A percentile compares a stretch with the other conserved stretches of the same genome.
Conservation (phyloP, 495 filamentous ascomycete genomes). For the Talaromyces proteolyticus region DNA sequence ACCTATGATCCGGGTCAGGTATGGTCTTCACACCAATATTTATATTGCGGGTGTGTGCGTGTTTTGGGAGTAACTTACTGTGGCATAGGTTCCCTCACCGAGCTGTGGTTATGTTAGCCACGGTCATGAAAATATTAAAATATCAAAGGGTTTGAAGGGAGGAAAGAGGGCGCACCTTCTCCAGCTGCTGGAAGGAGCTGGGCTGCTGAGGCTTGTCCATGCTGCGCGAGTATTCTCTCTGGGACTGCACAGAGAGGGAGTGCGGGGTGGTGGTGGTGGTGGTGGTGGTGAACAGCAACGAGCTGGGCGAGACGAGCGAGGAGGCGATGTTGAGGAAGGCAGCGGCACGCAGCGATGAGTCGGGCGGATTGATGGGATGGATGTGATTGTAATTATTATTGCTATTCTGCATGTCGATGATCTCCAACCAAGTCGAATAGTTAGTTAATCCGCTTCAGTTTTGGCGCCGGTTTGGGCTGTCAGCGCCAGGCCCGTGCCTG, state of each 20-base stretch:
- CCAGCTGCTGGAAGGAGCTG: constrained; percentile 96
- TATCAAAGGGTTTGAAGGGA: not conserved
- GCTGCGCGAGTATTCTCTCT: constrained; percentile 11
- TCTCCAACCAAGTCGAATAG: constrained; percentile 20
- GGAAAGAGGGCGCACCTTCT: constrained; percentile 52
- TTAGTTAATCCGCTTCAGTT: too few relatives aligned
- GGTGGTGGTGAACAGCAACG: constrained; percentile 23
- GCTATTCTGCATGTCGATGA: not conserved
- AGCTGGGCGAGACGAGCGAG: constrained; percentile 29
- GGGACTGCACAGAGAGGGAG: constrained; percentile 4
- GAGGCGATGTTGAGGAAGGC: constrained; percentile 22
- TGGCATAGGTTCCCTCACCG: constrained; percentile 98
- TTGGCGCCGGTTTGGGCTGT: too few relatives aligned
- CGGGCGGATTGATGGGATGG: not conserved
- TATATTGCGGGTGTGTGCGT: too few relatives aligned
- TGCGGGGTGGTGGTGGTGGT: constrained; percentile 9
- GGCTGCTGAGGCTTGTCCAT: constrained; percentile 91
- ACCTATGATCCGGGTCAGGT: constrained; percentile 52
- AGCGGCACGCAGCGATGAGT: constrained; percentile 7
- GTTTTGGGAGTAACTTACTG: constrained; percentile 52
- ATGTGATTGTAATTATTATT: not conserved
- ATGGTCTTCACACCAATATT: too few relatives aligned
- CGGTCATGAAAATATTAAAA: too few relatives aligned
- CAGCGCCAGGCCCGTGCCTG: too few relatives aligned
- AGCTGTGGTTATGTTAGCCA: constrained; percentile 42